Percentiles rank a stretch among this genome's conserved stretches.
Conservation (phyloP, 805 yeast genomes). For the Candida dendrica region DNA sequence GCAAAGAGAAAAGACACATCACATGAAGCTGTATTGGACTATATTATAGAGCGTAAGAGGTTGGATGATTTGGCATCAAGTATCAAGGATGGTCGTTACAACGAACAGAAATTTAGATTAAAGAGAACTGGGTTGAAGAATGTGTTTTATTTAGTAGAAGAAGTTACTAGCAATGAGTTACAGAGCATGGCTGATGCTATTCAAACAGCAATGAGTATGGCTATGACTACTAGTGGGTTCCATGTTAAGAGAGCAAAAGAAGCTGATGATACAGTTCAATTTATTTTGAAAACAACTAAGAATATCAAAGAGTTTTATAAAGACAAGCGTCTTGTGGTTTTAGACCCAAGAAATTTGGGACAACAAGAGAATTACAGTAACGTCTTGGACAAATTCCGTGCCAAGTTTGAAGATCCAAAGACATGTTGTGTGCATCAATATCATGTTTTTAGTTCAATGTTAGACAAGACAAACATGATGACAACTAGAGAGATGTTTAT, state of each 20-base stretch:
- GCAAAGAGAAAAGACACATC: constrained; percentile 58
- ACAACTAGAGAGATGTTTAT: constrained; percentile 74
- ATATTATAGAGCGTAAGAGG: constrained; percentile 85
- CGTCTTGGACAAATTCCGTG: constrained; percentile 35
- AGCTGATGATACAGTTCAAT: constrained; percentile 67
- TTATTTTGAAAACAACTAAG: constrained; percentile 42
- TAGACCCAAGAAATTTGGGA: constrained; percentile 42
- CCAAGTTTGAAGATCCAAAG: constrained; percentile 30
- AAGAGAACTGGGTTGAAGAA: constrained; percentile 59
- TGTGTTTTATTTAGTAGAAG: constrained; percentile 77
- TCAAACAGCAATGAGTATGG: constrained; percentile 68
- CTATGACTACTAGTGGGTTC: constrained; percentile 59
- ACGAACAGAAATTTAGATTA: constrained; percentile 79
- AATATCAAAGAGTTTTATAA: constrained; percentile 34
- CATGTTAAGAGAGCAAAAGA: constrained; percentile 60
- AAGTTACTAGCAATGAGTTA: constrained; percentile 41
- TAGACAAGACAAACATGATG: constrained; percentile 62
- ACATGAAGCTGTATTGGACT: constrained; percentile 64
- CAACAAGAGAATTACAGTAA: constrained; percentile 44
- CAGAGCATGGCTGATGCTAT: constrained; percentile 53
- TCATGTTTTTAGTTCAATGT: constrained; percentile 53
- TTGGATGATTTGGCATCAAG: constrained; percentile 79
- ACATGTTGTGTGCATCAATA: constrained; percentile 38
- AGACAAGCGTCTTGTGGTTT: constrained; percentile 35
- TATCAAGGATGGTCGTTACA: constrained; percentile 81